Percentiles rank a stretch among this genome's conserved stretches.
These are phyloP conservation scores for Scutellaria barbata DNA, from an alignment of 257 asterid species.

Conservation along the genomic window DNA sequence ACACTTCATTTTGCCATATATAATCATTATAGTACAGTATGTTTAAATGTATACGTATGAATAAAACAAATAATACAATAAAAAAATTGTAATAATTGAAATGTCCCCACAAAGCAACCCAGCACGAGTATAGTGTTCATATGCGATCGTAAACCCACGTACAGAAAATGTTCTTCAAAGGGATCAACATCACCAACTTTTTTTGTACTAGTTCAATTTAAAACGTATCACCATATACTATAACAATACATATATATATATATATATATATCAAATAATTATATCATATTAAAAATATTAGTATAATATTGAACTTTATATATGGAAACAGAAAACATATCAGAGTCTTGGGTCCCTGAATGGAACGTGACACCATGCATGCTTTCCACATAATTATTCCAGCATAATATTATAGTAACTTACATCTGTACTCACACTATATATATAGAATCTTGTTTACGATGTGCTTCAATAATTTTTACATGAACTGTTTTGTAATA, in stretches of 20 bases:
- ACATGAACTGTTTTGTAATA: too few relatives aligned
- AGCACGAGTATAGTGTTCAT: too few relatives aligned
- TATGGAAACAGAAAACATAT: slow-evolving; percentile 21
- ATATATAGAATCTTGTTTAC: slow-evolving; percentile 9
- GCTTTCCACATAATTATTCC: slow-evolving; percentile 46
- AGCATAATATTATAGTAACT: neutral
- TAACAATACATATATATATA: neutral
- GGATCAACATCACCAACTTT: slow-evolving; percentile 54
- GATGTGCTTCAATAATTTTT: neutral
- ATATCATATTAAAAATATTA: too few relatives aligned
- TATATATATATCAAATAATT: neutral
- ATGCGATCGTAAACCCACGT: neutral
- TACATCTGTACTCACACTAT: neutral
- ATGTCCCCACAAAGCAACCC: too few relatives aligned
- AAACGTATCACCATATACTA: slow-evolving; percentile 30
- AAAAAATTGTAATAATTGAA: too few relatives aligned
- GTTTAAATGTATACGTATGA: too few relatives aligned
- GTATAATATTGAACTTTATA: neutral
- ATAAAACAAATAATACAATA: too few relatives aligned
- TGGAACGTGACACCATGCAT: slow-evolving; percentile 41
- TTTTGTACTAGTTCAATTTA: slow-evolving; percentile 24
- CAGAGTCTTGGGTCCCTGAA: slow-evolving; percentile 37
- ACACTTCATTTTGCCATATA: too few relatives aligned
- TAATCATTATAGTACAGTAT: too few relatives aligned
- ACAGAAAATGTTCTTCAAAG: neutral